Base-by-base conservation (phyloP, 345 rosid genomes). In the Firmiana major region DNA sequence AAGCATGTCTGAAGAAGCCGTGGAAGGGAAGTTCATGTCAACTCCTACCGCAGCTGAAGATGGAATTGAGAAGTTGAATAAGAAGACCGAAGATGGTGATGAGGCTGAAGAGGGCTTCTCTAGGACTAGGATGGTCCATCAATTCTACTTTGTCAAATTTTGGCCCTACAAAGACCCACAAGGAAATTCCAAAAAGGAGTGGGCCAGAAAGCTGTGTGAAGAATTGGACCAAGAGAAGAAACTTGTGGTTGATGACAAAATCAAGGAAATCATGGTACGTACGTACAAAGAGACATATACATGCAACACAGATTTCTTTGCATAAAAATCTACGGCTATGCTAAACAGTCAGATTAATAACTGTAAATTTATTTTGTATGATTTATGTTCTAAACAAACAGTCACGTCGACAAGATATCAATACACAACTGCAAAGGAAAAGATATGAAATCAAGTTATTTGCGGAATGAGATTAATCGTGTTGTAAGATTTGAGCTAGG, bases 141-240 rank as follows among this genome's bases (percentile, higher is more conserved):
- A 64, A n/a, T 64, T 64, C 26, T 64, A 64, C 17, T 64, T 64
- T n/a, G 48, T 64, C 69, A 64, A 38, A 19, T 64, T 38, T n/a
- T 64, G 69, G 69, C 69, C 48, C 22, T 64, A 64, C 69, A 38
- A 64, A 19, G 69, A 64, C 69, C 48, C 48, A 19, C 48, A 64
- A 64, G 21, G 19, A 43, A 12, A 64, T 38, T 38, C 69, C 11
- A 64, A 64, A 40, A 21, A 19, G 15, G 48, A 40, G 16, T 38
- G 28, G 69, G 22, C 16, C 21, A n/a, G 0, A 5, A 21, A 38
- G 46, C 48, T 9, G 16, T 19, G 24, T 40, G 48, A 64, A 64
- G 26, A 64, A 64, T 9, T 64, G 48, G 69, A 64, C 15, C 69
- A 36, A 36, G 48, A 64, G 24, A 64, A 64, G 69, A n/a, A 64